These are phyloP conservation scores for Candida taoyuanica DNA, from an alignment of 805 yeast genomes.

Conservation along the genomic window DNA sequence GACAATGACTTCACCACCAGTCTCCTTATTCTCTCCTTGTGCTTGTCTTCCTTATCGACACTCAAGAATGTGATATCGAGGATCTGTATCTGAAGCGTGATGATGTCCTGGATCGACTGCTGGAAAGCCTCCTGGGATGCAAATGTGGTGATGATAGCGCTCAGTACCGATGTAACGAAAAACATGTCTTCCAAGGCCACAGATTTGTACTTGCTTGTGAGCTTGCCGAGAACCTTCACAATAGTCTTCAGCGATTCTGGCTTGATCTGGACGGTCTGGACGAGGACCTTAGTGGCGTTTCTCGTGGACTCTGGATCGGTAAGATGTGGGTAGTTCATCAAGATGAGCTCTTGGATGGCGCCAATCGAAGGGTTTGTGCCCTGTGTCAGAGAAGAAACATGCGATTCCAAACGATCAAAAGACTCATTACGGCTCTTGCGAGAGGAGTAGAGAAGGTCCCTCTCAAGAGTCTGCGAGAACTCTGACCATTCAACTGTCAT, in stretches of 20 bases:
- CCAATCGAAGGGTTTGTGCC: constrained; percentile 14
- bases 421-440: constrained; percentile 17
- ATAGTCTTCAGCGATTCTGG: constrained; percentile 16
- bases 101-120: constrained; percentile 26
- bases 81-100: constrained; percentile 33
- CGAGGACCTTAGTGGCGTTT: constrained; percentile 12
- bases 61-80: constrained; percentile 19
- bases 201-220: constrained; percentile 29
- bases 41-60: constrained; percentile 31
- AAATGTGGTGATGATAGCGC: constrained; percentile 30
- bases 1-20: constrained; percentile 30
- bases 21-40: constrained; percentile 36
- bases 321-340: constrained; percentile 16
- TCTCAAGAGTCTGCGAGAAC: constrained; percentile 19
- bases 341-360: constrained; percentile 17
- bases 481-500: constrained; percentile 21
- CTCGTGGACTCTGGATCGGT: constrained; percentile 9
- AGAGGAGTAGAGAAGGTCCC: constrained; percentile 20
- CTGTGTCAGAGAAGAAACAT: neutral
- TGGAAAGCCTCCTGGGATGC: constrained; percentile 26
- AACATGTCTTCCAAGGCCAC: constrained; percentile 54
- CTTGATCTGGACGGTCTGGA: constrained; percentile 6
- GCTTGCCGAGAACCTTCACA: constrained; percentile 25
- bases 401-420: constrained; percentile 20
- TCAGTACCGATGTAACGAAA: constrained; percentile 55